These are phyloP conservation scores for Fusarium fracticaudum DNA, from an alignment of 2,329 filamentous ascomycete genomes.

Conservation along the genomic window DNA sequence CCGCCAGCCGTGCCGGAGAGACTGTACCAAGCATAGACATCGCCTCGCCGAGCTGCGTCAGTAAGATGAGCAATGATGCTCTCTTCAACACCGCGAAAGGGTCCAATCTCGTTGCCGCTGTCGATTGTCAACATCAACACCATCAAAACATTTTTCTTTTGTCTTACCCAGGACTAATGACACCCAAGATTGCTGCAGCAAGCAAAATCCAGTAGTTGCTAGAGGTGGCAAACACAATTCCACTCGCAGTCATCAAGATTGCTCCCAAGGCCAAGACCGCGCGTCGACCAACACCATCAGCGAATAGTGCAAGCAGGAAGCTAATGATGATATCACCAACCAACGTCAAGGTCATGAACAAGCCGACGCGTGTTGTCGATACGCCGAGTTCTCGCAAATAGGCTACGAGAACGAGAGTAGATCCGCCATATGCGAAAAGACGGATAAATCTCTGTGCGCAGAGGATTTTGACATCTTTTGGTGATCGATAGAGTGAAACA, in stretches of 20 bases:
- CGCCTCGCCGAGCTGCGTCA: constrained; percentile 54
- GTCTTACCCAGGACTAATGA: constrained; percentile 65
- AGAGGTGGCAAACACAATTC: constrained; percentile 62
- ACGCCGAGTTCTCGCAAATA: constrained; percentile 62
- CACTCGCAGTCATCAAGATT: constrained; percentile 64
- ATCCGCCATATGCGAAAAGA: constrained; percentile 70
- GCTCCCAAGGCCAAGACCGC: constrained; percentile 64
- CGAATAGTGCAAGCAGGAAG: constrained; percentile 66
- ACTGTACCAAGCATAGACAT: constrained; percentile 71
- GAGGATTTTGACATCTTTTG: constrained; percentile 58
- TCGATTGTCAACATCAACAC: not conserved
- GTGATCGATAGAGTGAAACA: constrained; percentile 36
- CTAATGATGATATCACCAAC: constrained; percentile 68
- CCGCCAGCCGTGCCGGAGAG: constrained; percentile 67
- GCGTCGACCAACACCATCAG: constrained; percentile 66
- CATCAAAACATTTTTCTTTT: fast-evolving
- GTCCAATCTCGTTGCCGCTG: constrained; percentile 72
- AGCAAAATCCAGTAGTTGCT: constrained; percentile 68
- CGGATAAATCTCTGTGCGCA: constrained; percentile 68
- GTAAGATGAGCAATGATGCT: constrained; percentile 68
- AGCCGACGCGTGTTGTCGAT: constrained; percentile 62
- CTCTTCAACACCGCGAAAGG: constrained; percentile 70
- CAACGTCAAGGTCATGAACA: constrained; percentile 74
- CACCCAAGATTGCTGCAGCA: constrained; percentile 65
- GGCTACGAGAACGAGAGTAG: constrained; percentile 65